Percentiles rank a stretch among this genome's conserved stretches.
Evolutionary conservation across 768 basidiomycete species (phyloP).

Genomic region (Trametes elegans): DNA sequence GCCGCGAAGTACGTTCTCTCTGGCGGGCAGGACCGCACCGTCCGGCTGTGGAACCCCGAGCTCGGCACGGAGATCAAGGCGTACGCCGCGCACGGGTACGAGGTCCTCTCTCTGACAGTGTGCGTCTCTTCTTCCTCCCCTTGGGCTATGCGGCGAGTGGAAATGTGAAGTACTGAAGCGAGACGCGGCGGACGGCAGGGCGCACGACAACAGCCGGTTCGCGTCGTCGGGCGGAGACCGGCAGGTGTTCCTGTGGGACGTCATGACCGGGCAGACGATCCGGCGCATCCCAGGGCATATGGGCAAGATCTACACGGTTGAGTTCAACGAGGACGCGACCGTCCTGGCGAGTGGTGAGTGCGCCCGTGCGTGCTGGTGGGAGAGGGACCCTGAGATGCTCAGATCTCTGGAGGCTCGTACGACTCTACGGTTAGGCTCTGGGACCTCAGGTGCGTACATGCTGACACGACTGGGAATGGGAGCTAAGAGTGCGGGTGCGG

Average conservation of each 20-base stretch:
- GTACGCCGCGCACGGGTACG: constrained; percentile 92
- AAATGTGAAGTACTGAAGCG: no score
- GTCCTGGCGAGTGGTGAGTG: constrained; percentile 82
- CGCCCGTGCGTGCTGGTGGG: neutral
- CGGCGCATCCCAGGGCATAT: constrained; percentile 86
- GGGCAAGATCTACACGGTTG: constrained; percentile 87
- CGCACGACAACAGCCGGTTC: constrained; percentile 93
- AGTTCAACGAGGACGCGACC: constrained; percentile 84
- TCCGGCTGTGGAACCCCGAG: constrained; percentile 89
- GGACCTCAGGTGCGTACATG: constrained; percentile 83
- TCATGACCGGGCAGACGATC: constrained; percentile 80
- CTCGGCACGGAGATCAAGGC: constrained; percentile 87
- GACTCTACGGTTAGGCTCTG: constrained; percentile 90
- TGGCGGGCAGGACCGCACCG: constrained; percentile 87
- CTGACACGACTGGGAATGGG: neutral
- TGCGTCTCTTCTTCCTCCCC: constrained; percentile 36
- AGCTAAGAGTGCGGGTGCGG: neutral
- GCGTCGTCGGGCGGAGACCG: constrained; percentile 94
- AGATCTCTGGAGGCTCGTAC: constrained; percentile 65
- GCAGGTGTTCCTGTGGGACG: constrained; percentile 94
- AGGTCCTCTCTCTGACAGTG: constrained; percentile 90
- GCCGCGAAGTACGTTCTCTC: constrained; percentile 87
- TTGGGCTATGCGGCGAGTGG: neutral
- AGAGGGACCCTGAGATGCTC: constrained; percentile 12
- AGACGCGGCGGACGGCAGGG: no score